These are phyloP conservation scores for Fusarium praegraminearum DNA, from an alignment of 2,329 filamentous ascomycete species.

Conservation along the genomic window DNA sequence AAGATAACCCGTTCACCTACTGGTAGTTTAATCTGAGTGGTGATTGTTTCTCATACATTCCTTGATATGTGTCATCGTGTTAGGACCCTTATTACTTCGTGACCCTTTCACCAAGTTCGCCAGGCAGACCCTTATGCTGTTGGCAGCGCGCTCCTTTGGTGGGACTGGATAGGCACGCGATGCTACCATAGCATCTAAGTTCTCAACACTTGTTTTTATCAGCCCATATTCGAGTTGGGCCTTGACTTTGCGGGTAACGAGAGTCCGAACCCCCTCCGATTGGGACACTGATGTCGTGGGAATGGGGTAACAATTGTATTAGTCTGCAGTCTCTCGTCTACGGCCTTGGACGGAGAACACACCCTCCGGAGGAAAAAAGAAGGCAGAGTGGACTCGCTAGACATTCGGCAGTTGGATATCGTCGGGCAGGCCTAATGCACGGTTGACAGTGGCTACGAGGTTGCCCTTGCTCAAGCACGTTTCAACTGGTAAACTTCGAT, in stretches of 20 bases:
- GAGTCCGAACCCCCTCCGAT: slow-evolving; percentile 12
- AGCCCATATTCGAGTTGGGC: slow-evolving; percentile 14
- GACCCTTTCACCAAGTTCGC: slow-evolving; percentile 3
- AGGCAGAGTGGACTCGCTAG: slow-evolving; percentile 7
- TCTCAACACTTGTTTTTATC: neutral
- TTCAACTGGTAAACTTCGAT: slow-evolving; percentile 2
- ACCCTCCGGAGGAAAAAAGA: slow-evolving; percentile 12
- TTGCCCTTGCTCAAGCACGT: slow-evolving; percentile 9
- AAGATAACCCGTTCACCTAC: slow-evolving; percentile 30
- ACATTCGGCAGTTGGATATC: slow-evolving; percentile 5
- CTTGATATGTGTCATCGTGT: slow-evolving; percentile 10
- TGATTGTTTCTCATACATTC: slow-evolving; percentile 30
- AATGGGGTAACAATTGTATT: slow-evolving; percentile 5
- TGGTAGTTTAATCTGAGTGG: slow-evolving; percentile 43
- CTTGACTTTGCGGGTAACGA: slow-evolving; percentile 1
- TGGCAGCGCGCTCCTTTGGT: neutral
- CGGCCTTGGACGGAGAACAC: neutral
- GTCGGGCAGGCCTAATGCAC: neutral
- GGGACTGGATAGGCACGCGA: slow-evolving; percentile 3
- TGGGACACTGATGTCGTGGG: slow-evolving; percentile 11
- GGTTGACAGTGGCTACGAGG: slow-evolving; percentile 16
- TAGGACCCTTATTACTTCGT: neutral
- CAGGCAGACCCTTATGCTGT: neutral
- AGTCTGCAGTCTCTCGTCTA: neutral
- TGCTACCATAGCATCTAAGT: slow-evolving; percentile 28